Evolutionary conservation across 805 yeast genomes (phyloP).

Genomic region (Metschnikowia cerradonensis): DNA sequence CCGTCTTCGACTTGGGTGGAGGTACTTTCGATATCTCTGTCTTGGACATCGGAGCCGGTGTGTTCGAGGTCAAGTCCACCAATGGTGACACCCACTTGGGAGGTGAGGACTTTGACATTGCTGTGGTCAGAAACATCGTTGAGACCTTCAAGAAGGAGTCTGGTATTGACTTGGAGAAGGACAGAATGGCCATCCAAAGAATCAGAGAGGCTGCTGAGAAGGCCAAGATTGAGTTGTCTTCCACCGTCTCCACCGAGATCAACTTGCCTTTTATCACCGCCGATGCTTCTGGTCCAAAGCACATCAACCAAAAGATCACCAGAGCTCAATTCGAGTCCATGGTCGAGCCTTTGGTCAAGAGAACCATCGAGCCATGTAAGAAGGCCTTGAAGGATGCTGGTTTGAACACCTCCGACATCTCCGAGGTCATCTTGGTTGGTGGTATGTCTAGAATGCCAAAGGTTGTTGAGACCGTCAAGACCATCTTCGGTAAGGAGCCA

Average conservation of each 20-base stretch:
- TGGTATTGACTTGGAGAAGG: constrained; percentile 53
- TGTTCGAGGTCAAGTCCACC: constrained; percentile 94
- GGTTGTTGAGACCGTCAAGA: constrained; percentile 71
- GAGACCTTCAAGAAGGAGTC: constrained; percentile 71
- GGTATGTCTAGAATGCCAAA: constrained; percentile 94
- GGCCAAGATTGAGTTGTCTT: constrained; percentile 84
- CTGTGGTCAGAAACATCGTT: constrained; percentile 78
- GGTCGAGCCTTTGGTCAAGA: constrained; percentile 67
- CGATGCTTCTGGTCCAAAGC: constrained; percentile 78
- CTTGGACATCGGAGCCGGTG: constrained; percentile 96
- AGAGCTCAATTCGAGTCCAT: constrained; percentile 65
- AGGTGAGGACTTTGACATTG: constrained; percentile 90
- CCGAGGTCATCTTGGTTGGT: constrained; percentile 83
- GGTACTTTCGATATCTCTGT: constrained; percentile 98
- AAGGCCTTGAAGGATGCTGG: constrained; percentile 82
- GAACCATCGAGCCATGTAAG: constrained; percentile 71
- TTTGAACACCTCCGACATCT: constrained; percentile 57
- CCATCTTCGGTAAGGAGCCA: constrained; percentile 77
- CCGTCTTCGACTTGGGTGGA: constrained; percentile 97
- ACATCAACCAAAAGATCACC: constrained; percentile 64
- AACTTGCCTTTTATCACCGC: constrained; percentile 86
- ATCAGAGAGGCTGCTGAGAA: constrained; percentile 69
- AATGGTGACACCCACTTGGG: constrained; percentile 94
- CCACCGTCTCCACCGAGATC: constrained; percentile 65
- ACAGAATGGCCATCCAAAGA: constrained; percentile 60